Percentiles rank a stretch among this genome's conserved stretches.
phyloP scores from a whole-genome alignment of 2,329 filamentous ascomycete species.

The Colletotrichum orbiculare region DNA sequence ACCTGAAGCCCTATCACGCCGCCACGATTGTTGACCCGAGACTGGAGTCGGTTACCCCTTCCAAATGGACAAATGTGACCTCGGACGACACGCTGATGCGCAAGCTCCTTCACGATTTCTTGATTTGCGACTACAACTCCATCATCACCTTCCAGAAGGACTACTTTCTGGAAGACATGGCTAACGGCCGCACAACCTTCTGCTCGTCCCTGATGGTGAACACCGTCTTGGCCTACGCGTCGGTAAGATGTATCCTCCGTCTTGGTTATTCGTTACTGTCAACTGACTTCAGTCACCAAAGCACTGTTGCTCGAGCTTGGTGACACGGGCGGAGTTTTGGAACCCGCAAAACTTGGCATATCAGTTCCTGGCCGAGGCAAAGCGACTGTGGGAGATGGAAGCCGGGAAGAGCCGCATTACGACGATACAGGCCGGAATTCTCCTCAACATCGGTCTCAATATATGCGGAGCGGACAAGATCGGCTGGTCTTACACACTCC shows the following conservation, averaged over 20 bases:
- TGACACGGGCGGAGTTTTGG: slow-evolving; percentile 49
- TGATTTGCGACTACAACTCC: slow-evolving; percentile 39
- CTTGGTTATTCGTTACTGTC: slow-evolving; percentile 5
- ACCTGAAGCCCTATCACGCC: slow-evolving; percentile 51
- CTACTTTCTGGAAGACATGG: slow-evolving; percentile 43
- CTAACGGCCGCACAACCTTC: slow-evolving; percentile 31
- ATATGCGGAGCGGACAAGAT: slow-evolving; percentile 51
- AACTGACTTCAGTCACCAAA: slow-evolving; percentile 29
- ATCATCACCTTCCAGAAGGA: slow-evolving; percentile 42
- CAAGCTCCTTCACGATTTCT: slow-evolving; percentile 39
- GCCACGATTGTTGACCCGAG: slow-evolving; percentile 47
- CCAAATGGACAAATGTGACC: slow-evolving; percentile 43
- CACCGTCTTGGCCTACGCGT: slow-evolving; percentile 42
- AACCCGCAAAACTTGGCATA: slow-evolving; percentile 48
- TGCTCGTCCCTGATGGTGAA: slow-evolving; percentile 45
- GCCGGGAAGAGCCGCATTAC: slow-evolving; percentile 43
- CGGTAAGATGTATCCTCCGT: slow-evolving; percentile 38
- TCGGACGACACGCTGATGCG: slow-evolving; percentile 42
- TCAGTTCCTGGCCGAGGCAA: slow-evolving; percentile 51
- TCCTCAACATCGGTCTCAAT: slow-evolving; percentile 47
- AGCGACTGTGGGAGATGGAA: slow-evolving; percentile 52
- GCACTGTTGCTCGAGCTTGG: slow-evolving; percentile 44
- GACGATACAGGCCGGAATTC: slow-evolving; percentile 49
- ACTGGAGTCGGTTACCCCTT: slow-evolving; percentile 42
- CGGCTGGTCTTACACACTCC: slow-evolving; percentile 47